Percentiles rank a stretch among this genome's conserved stretches.
phyloP scores from a whole-genome alignment of 192 early-diverging fungal species.

The Backusella mclennaniae region DNA sequence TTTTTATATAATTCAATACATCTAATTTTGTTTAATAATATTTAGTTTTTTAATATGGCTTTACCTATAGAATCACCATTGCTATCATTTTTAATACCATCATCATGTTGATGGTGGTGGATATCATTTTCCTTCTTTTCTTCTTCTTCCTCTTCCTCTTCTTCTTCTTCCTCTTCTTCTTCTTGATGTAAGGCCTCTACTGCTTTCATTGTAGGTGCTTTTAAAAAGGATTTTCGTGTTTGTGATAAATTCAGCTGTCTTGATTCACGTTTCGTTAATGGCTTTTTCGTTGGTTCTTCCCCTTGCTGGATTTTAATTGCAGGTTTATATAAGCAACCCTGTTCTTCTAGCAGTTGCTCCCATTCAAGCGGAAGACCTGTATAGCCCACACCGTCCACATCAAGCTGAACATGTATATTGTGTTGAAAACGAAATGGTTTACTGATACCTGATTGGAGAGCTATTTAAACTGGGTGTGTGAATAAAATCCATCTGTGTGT shows the following conservation, averaged over 20 bases:
- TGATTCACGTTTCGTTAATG: slow-evolving; percentile 1
- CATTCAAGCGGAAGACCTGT: slow-evolving; percentile 49
- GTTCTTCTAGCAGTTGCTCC: slow-evolving; percentile 24
- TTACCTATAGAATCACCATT: neutral
- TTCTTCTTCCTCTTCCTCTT: neutral
- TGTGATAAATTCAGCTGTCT: slow-evolving; percentile 1
- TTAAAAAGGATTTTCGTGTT: neutral
- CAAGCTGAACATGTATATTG: slow-evolving; percentile 48
- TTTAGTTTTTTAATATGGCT: neutral
- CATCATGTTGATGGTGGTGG: neutral
- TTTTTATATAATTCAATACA: neutral
- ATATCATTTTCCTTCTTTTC: neutral
- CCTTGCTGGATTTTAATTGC: neutral
- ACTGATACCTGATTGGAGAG: slow-evolving; percentile 36
- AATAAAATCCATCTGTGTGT: neutral
- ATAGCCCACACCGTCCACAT: slow-evolving; percentile 19
- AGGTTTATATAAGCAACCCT: neutral
- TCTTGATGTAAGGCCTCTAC: neutral
- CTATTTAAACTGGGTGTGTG: slow-evolving; percentile 1
- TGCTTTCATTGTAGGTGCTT: neutral
- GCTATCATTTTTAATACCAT: neutral
- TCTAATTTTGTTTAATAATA: neutral
- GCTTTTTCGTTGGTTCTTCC: neutral
- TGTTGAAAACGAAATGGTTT: slow-evolving; percentile 51
- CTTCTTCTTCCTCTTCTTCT: neutral